A percentile compares a stretch with the other conserved stretches of the same genome.
Evolutionary conservation across 805 yeast genomes (phyloP).

Genomic region (Babjeviella inositovora): DNA sequence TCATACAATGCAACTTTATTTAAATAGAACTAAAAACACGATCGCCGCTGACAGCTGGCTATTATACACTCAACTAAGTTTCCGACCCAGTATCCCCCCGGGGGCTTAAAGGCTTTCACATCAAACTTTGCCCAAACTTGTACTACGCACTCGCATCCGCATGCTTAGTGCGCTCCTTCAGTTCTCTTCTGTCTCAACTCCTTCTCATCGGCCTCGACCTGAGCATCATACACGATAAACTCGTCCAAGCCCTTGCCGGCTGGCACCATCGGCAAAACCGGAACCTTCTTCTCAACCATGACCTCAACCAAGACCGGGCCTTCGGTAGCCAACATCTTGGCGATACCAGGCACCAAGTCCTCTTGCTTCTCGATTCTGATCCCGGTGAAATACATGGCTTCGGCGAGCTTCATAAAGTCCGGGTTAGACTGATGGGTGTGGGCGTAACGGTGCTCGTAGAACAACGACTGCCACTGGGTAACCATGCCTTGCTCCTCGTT

Average conservation of each 20-base stretch:
- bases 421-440: slow-evolving; percentile 97
- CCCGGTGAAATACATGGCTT: slow-evolving; percentile 85
- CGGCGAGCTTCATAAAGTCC: slow-evolving; percentile 82
- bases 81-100: too few relatives aligned
- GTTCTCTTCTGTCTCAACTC: slow-evolving; percentile 62
- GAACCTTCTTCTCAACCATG: slow-evolving; percentile 79
- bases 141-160: too few relatives aligned
- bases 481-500: slow-evolving; percentile 99
- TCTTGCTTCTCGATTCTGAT: slow-evolving; percentile 56
- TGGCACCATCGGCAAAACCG: slow-evolving; percentile 97
- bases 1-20: too few relatives aligned
- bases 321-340: slow-evolving; percentile 33
- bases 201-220: slow-evolving; percentile 56
- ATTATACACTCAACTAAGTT: too few relatives aligned
- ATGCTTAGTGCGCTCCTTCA: slow-evolving; percentile 50
- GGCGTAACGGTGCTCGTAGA: slow-evolving; percentile 94
- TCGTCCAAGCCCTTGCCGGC: slow-evolving; percentile 92
- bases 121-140: too few relatives aligned
- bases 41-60: too few relatives aligned
- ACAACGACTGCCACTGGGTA: slow-evolving; percentile 96
- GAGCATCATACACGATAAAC: slow-evolving; percentile 76
- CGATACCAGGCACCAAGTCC: slow-evolving; percentile 28
- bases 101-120: too few relatives aligned
- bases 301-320: slow-evolving; percentile 92
- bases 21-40: too few relatives aligned